A percentile compares a stretch with the other conserved stretches of the same genome.
These are phyloP conservation scores for Quercus parvula DNA, from an alignment of 306 rosid genomes.

Conservation along the genomic window DNA sequence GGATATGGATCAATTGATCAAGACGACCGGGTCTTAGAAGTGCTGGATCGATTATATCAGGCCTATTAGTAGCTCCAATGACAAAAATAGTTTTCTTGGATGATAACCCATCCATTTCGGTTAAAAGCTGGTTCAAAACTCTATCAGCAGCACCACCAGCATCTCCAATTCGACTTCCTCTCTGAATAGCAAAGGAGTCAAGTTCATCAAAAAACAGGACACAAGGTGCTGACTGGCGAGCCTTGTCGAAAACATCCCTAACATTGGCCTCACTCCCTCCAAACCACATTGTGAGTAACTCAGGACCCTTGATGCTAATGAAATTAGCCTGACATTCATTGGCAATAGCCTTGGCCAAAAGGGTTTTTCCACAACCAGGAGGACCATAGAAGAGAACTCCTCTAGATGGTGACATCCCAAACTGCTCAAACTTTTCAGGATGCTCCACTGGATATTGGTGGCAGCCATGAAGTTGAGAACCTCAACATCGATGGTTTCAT, in stretches of 20 bases:
- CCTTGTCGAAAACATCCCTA: slow-evolving; percentile 32
- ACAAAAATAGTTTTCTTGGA: slow-evolving; percentile 34
- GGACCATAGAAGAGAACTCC: slow-evolving; percentile 47
- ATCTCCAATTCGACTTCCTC: slow-evolving; percentile 26
- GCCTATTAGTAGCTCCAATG: slow-evolving; percentile 46
- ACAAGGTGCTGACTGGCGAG: slow-evolving; percentile 32
- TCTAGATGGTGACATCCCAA: slow-evolving; percentile 31
- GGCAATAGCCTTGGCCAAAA: slow-evolving; percentile 34
- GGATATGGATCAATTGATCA: slow-evolving; percentile 30
- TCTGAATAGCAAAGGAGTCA: slow-evolving; percentile 32
- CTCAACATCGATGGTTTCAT: slow-evolving; percentile 21
- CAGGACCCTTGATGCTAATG: slow-evolving; percentile 22
- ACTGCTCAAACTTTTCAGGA: slow-evolving; percentile 36
- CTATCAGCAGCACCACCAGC: slow-evolving; percentile 35
- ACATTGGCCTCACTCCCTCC: slow-evolving; percentile 36
- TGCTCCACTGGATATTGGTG: background rate
- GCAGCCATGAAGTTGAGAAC: slow-evolving; percentile 20
- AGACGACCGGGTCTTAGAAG: slow-evolving; percentile 45
- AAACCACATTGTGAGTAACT: slow-evolving; percentile 32
- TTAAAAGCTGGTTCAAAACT: slow-evolving; percentile 31
- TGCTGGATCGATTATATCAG: slow-evolving; percentile 36
- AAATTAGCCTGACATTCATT: slow-evolving; percentile 41
- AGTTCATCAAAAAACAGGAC: slow-evolving; percentile 34
- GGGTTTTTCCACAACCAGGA: slow-evolving; percentile 38
- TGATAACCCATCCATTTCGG: slow-evolving; percentile 31